phyloP scores from a whole-genome alignment of 164 flowering plant genomes.

The Piper longum region DNA sequence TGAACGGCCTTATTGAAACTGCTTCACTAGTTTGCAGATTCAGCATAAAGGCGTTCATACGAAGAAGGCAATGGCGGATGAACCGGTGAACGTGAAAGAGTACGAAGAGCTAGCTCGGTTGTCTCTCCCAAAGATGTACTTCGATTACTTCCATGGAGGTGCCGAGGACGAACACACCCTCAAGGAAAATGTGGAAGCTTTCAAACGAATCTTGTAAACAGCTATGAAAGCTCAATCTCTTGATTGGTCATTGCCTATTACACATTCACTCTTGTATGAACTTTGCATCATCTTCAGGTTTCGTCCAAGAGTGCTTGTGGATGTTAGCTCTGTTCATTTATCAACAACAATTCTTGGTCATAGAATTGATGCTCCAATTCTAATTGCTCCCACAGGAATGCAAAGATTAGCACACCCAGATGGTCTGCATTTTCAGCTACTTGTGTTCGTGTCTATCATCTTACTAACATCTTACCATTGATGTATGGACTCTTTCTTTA shows the following conservation, averaged over 20 bases:
- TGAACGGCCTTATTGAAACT: too few species aligned
- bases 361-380: slow-evolving; percentile 49
- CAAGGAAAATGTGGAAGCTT: slow-evolving; percentile 50
- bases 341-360: slow-evolving; percentile 53
- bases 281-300: slow-evolving; percentile 26
- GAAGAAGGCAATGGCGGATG: slow-evolving; percentile 21
- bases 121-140: slow-evolving; percentile 73
- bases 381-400: slow-evolving; percentile 64
- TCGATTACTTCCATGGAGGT: slow-evolving; percentile 58
- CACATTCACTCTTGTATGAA: background rate
- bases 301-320: slow-evolving; percentile 61
- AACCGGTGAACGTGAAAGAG: slow-evolving; percentile 57
- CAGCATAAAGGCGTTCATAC: too few species aligned
- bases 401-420: slow-evolving; percentile 66
- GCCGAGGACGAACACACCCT: slow-evolving; percentile 71
- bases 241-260: background rate
- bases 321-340: slow-evolving; percentile 53
- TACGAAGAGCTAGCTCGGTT: slow-evolving; percentile 55
- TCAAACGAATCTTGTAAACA: slow-evolving; percentile 48
- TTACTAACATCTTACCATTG: background rate
- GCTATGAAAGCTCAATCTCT: background rate
- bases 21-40: too few species aligned
- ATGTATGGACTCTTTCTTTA: slow-evolving; percentile 1
- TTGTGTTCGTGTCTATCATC: background rate
- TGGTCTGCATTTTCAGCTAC: slow-evolving; percentile 20